Evolutionary conservation across 768 basidiomycete species (phyloP), one percentile per base, ranked within the genome.

Genomic region (Agrocybe pediades): DNA sequence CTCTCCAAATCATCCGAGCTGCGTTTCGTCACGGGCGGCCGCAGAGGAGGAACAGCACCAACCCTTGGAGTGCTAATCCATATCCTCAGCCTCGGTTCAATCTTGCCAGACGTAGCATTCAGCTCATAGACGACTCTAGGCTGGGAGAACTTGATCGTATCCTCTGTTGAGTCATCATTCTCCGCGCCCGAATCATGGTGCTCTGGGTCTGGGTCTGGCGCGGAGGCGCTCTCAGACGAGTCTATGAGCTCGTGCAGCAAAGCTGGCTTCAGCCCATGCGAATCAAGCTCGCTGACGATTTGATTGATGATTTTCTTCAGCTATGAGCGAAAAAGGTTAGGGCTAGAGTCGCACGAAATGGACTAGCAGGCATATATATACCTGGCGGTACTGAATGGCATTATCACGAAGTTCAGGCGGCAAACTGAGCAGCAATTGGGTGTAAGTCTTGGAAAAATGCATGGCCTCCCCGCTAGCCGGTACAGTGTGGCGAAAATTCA

Each of bases 261-360:
- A 8, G 69, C 63, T 4, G 83, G 83, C 53, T 72, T 73, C 6
- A 86, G 71, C 0, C 91, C 95, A 20, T 93, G 73, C 2, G 82
- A 78, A 3, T 82, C 76, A 16, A 98, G 84, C 68, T 98, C 95
- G 9, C 73, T 69, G 0, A 90, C 91, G 30, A 94, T 82, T 64
- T 86, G 80, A 57, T 91, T 90, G 60, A 98, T 95, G 25, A 95
- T 73, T 62, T 90, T 93, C 73, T 98, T 97, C 51, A 98, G 84
- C 90, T 96, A n/a, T 13, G 4, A 11, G 11, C 5, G 33, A 61
- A 39, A 58, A 42, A 17, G 43, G 39, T 41, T 26, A 24, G 24
- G 8, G 51, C n/a, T 15, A 23, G 3, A 20, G 27, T 39, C 23
- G 11, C n/a, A 41, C 51, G 27, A 3, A 9, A 29, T 26, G 3